A percentile compares a stretch with the other conserved stretches of the same genome.
Conservation (phyloP, 345 rosid species). For the Salix dunnii region DNA sequence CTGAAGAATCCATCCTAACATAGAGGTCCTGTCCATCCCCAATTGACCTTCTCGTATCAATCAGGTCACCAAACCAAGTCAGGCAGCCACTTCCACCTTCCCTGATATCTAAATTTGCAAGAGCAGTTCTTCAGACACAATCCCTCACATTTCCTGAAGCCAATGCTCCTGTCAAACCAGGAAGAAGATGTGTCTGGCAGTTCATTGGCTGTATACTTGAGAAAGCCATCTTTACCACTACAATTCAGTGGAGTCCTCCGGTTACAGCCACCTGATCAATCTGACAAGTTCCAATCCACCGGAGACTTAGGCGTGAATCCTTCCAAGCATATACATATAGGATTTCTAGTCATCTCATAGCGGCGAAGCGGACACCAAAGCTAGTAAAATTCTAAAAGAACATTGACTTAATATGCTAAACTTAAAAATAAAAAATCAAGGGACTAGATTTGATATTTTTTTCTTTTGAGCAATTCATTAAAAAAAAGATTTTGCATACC, state of each 20-base stretch:
- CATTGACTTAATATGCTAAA: too few species aligned
- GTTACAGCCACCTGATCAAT: not conserved
- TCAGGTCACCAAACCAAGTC: not conserved
- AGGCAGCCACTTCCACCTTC: conserved; percentile 2
- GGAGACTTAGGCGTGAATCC: not conserved
- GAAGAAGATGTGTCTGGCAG: not conserved
- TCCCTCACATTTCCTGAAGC: not conserved
- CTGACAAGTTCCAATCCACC: not conserved
- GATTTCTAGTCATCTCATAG: not conserved
- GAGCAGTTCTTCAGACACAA: not conserved
- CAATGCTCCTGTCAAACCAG: not conserved
- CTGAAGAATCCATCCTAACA: not conserved
- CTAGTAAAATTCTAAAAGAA: too few species aligned
- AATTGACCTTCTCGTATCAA: not conserved
- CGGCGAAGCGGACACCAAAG: too few species aligned
- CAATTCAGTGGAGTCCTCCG: not conserved
- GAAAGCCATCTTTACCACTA: not conserved
- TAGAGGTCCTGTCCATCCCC: conserved; percentile 1
- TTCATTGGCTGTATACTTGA: not conserved
- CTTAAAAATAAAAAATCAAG: too few species aligned
- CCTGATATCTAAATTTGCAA: conserved; percentile 4
- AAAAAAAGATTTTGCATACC: too few species aligned
- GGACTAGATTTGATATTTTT: too few species aligned
- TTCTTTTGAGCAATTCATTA: too few species aligned
- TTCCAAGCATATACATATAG: not conserved